Conservation (phyloP, 148 eudicot genomes). For the Linanthus parryae region DNA sequence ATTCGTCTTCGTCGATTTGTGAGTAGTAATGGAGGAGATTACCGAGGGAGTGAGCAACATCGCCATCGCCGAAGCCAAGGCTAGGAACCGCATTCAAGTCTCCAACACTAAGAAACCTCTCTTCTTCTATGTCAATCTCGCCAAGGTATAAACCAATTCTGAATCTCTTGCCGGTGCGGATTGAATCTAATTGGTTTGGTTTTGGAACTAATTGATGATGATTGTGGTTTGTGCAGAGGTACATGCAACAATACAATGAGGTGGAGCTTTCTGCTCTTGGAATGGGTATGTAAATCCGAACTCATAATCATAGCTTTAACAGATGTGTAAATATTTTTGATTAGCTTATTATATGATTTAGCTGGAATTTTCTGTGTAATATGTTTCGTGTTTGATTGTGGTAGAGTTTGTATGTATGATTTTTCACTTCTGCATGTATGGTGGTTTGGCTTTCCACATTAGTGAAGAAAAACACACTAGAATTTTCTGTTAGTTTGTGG, state of each 20-base stretch:
- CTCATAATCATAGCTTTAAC: too few species aligned
- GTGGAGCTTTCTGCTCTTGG: conserved; percentile 70
- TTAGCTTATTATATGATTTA: too few species aligned
- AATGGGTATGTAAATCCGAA: conserved; percentile 67
- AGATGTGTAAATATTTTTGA: too few species aligned
- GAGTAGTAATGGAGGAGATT: conserved; percentile 37
- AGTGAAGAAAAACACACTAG: too few species aligned
- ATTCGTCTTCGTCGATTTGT: too few species aligned
- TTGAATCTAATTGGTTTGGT: too few species aligned
- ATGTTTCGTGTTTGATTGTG: too few species aligned
- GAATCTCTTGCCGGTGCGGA: neutral
- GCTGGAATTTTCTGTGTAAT: too few species aligned
- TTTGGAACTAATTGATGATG: neutral
- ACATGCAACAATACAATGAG: conserved; percentile 56
- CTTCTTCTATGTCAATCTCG: conserved; percentile 68
- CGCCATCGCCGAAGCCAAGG: conserved; percentile 27
- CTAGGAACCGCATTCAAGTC: conserved; percentile 61
- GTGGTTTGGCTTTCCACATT: too few species aligned
- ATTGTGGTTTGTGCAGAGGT: conserved; percentile 31
- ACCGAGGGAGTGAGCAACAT: conserved; percentile 42
- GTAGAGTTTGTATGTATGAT: too few species aligned
- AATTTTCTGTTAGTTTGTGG: too few species aligned
- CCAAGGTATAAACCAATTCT: conserved; percentile 29
- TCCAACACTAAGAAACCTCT: conserved; percentile 63
- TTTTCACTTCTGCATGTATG: too few species aligned